A percentile compares a stretch with the other conserved stretches of the same genome.
phyloP scores from a whole-genome alignment of 495 filamentous ascomycete genomes.

The Pseudomonodictys pantanalensis region DNA sequence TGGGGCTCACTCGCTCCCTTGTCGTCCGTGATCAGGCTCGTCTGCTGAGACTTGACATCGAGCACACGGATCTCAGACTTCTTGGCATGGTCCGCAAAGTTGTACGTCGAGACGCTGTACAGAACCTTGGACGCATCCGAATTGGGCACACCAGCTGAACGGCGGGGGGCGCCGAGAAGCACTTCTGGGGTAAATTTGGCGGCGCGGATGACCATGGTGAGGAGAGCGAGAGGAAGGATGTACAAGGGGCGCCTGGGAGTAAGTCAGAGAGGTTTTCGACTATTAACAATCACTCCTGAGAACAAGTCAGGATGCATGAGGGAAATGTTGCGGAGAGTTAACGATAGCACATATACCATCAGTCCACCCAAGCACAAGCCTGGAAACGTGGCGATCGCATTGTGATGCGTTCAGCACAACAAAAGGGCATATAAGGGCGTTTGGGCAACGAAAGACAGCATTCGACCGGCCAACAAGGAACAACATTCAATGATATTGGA shows the following conservation, averaged over 20 bases:
- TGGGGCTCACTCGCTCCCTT: constrained; percentile 63
- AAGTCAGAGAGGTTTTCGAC: neutral
- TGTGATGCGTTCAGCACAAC: no score
- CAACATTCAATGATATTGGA: no score
- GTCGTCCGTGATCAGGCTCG: constrained; percentile 63
- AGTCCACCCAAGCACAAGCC: no score
- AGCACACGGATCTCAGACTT: constrained; percentile 71
- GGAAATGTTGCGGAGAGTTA: no score
- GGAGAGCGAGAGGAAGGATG: neutral
- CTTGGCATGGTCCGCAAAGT: constrained; percentile 75
- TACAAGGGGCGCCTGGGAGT: neutral
- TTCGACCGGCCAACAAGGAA: no score
- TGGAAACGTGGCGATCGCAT: no score
- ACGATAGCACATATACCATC: no score
- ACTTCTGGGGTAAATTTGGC: constrained; percentile 51
- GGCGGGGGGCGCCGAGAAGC: constrained; percentile 78
- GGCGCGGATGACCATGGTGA: constrained; percentile 39
- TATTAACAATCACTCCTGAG: no score
- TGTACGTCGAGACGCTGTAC: constrained; percentile 76
- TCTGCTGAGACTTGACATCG: constrained; percentile 66
- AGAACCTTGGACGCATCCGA: constrained; percentile 63
- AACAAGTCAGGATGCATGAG: no score
- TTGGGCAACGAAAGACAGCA: no score
- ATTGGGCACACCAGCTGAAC: constrained; percentile 75
- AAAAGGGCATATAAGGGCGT: no score